A percentile compares a stretch with the other conserved stretches of the same genome.
phyloP scores from a whole-genome alignment of 2,329 filamentous ascomycete genomes.

The Dothistroma septosporum region DNA sequence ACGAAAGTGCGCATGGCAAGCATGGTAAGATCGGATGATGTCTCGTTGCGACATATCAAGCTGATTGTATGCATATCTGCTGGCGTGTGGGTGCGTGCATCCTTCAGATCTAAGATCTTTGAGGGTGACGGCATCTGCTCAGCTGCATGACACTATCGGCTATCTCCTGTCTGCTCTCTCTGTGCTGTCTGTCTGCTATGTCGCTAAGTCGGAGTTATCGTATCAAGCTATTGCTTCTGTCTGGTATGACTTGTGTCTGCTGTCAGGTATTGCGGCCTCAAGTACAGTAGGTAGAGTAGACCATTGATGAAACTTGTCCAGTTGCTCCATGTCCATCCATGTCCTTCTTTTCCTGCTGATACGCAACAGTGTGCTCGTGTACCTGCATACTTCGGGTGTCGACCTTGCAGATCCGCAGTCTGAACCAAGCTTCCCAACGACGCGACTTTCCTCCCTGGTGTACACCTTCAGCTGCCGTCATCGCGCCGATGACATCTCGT shows the following conservation, averaged over 20 bases:
- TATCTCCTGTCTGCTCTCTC: constrained; percentile 26
- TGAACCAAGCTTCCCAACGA: not conserved
- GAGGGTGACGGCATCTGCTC: constrained; percentile 14
- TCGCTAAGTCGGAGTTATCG: constrained; percentile 25
- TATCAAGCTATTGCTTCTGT: constrained; percentile 24
- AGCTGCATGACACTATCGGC: constrained; percentile 28
- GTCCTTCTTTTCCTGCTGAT: constrained; percentile 5
- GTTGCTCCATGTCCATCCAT: constrained; percentile 9
- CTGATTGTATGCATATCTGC: constrained; percentile 26
- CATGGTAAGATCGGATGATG: constrained; percentile 5
- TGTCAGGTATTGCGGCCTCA: constrained; percentile 15
- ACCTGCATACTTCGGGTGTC: not conserved
- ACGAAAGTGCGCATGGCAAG: constrained; percentile 14
- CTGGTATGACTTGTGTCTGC: constrained; percentile 22
- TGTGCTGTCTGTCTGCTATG: constrained; percentile 20
- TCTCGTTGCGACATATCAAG: constrained; percentile 21
- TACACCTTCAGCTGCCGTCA: not conserved
- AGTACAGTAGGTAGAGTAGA: constrained; percentile 15
- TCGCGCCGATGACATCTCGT: not conserved
- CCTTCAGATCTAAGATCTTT: constrained; percentile 5
- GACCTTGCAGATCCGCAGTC: not conserved
- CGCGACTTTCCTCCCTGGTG: not conserved
- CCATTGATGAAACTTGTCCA: constrained; percentile 15
- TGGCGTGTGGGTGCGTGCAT: constrained; percentile 11
- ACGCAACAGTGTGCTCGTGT: constrained; percentile 24